Base-by-base conservation (phyloP, 768 basidiomycete genomes). In the Trichaptum fuscoviolaceum region DNA sequence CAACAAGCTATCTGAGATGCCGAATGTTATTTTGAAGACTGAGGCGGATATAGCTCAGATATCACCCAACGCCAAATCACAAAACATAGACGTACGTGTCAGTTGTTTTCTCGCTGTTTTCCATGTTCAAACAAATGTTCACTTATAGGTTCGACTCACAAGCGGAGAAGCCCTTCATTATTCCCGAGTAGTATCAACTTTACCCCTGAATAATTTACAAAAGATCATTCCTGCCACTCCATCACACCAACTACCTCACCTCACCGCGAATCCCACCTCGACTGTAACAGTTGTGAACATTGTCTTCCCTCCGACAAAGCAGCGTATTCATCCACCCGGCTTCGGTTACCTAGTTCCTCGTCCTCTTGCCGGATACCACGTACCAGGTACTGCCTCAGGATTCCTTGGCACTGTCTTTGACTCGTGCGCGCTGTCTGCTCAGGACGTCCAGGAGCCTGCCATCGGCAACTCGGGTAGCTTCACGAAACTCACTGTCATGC, bases 301-400 rank as follows among this genome's bases (percentile, higher is more conserved):
- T 72, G 84, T 98, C 69, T 98, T 96, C 79, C 79, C 87, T 58
- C 74, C 79, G 25, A 64, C 70, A 36, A 72, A 77, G 65, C 66
- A 74, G 25, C 71, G 74, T 25, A 82, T 96, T 62, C 90, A 94
- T 70, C 94, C 95, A 0, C 82, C 83, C 1, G 96, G 96, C 3
- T 99, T 98, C 74, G 96, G 96, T 9, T 98, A 95, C 79, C 89
- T 99, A 72, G 84, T 97, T 64, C 95, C 96, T 0, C 91, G 95
- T 18, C 87, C 91, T 0, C 77, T 76, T 35, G 75, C 75, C 5
- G 88, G 82, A 24, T 90, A 92, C 69, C 71, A 76, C n/a, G 65
- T 68, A 15, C 63, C 70, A 5, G 71, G 74, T 35, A 74, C 77
- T 18, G 69, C 75, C 62, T 75, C 81, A 12, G 85, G 86, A 3